phyloP scores from a whole-genome alignment of 208 protist genomes.

The Porcisia hertigi region DNA sequence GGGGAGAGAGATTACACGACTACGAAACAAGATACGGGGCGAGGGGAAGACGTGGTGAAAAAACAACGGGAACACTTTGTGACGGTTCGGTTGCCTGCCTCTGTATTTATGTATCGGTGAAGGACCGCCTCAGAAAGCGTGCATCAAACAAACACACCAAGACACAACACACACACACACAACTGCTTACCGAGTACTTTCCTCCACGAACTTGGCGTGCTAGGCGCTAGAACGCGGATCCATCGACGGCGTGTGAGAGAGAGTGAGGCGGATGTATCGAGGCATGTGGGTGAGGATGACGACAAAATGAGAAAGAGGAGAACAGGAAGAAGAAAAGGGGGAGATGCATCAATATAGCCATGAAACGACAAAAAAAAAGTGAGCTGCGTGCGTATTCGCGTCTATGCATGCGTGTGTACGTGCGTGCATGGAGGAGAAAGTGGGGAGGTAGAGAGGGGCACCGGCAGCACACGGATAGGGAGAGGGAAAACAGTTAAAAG shows the following conservation, averaged over 20 bases:
- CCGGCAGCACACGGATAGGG: no score
- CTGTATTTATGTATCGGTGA: background rate
- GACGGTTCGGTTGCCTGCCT: conserved; percentile 4
- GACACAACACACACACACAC: background rate
- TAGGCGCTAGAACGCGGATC: background rate
- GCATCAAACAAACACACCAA: background rate
- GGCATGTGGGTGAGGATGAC: background rate
- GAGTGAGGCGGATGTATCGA: background rate
- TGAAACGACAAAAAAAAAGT: background rate
- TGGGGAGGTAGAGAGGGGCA: no score
- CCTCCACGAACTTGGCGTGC: background rate
- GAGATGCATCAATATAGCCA: background rate
- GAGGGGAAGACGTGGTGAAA: background rate
- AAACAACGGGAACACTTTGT: background rate
- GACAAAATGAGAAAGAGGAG: no score
- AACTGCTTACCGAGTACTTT: background rate
- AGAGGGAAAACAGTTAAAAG: background rate
- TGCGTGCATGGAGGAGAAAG: background rate
- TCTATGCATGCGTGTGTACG: background rate
- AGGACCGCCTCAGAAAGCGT: background rate
- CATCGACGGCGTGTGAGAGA: background rate
- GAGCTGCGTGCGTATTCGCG: background rate
- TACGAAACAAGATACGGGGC: background rate
- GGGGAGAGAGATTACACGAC: background rate
- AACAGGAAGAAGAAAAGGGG: background rate